phyloP scores from a whole-genome alignment of 306 rosid genomes.

The Mimosa bimucronata region DNA sequence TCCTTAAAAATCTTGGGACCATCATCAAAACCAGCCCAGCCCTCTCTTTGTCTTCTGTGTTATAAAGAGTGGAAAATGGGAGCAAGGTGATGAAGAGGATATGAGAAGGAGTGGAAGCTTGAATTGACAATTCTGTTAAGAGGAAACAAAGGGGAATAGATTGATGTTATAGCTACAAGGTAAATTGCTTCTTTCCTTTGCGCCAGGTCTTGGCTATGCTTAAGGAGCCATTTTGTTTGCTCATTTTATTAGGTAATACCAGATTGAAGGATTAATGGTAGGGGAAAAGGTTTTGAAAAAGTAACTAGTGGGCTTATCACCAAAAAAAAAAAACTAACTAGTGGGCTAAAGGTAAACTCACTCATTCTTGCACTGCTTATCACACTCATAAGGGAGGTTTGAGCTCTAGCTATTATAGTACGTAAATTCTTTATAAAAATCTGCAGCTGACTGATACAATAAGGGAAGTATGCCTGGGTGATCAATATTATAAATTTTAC shows the following conservation, averaged over 20 bases:
- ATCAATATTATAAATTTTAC: too few relatives aligned
- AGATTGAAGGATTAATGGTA: background rate
- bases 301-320: too few relatives aligned
- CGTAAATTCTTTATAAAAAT: too few relatives aligned
- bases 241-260: too few relatives aligned
- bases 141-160: background rate
- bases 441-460: too few relatives aligned
- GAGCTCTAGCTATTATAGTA: too few relatives aligned
- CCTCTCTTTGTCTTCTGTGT: background rate
- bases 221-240: background rate
- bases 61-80: background rate
- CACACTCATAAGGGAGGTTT: too few relatives aligned
- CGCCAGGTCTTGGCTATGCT: background rate
- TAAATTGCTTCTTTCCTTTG: background rate
- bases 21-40: background rate
- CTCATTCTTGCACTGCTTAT: too few relatives aligned
- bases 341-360: too few relatives aligned
- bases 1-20: background rate
- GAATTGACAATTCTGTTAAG: background rate
- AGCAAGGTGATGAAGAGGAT: background rate
- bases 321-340: too few relatives aligned
- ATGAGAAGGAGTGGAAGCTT: background rate
- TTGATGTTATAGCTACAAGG: background rate
- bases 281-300: background rate
- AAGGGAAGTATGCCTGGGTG: too few relatives aligned